Evolutionary conservation across 208 protist genomes (phyloP), one percentile per base, ranked within the genome.

Genomic region (Crithidia expoeki): DNA sequence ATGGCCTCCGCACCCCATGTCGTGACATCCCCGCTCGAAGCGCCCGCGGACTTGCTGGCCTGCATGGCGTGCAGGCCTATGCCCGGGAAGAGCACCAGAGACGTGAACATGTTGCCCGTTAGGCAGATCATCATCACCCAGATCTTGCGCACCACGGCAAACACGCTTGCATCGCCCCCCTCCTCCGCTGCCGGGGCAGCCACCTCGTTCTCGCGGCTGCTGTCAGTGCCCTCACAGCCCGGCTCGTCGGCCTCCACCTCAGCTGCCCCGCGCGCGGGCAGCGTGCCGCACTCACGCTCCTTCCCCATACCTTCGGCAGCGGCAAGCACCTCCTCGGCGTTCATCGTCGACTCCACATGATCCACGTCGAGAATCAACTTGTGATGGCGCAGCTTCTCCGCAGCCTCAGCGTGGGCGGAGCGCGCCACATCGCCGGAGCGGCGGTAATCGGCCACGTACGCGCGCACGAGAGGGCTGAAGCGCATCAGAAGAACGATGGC

Each of bases 51-150:
- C 14, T 9, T 68, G 32, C 17, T 46, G 7, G 62, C 34, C 25
- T 77, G 58, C 78, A 79, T 79, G 9, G 78, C 78, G 19, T 51
- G n/a, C 10, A 83, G 68, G 25, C 78, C 78, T 12, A 83, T 74
- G 38, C 78, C 78, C n/a, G 78, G 78, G 67, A 83, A 83, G 21
- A 79, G 68, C 44, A 72, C 73, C 32, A 83, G 66, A 0, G 73
- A 64, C 28, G 68, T 80, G 46, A 83, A 68, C 78, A 83, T 79
- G 59, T 60, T 76, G 25, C 52, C 42, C 11, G 46, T 46, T 11
- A 79, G 52, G 65, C 71, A 79, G 38, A 79, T 11, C 78, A 83
- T 79, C 72, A 83, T 79, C 34, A 60, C 30, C 74, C 78, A 83
- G 47, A 83, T 83, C 34, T 74, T 72, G 11, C 72, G 64, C 53